These are phyloP conservation scores for Phoma herbarum DNA, from an alignment of 2,329 filamentous ascomycete genomes.

Conservation along the genomic window DNA sequence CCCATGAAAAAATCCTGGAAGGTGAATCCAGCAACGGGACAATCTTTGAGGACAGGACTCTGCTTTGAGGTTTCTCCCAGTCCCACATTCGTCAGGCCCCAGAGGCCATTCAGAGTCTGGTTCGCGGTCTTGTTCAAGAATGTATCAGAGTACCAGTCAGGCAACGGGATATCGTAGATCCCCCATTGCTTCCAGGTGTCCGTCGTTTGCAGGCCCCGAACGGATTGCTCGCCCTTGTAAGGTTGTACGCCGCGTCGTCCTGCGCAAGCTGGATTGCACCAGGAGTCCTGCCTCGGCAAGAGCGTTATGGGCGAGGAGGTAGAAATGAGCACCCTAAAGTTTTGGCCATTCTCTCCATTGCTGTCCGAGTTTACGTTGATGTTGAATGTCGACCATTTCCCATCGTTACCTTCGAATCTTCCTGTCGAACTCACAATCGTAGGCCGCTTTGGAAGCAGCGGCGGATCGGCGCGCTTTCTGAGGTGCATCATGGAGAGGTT, in stretches of 20 bases:
- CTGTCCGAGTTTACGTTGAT: constrained; percentile 49
- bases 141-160: constrained; percentile 29
- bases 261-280: constrained; percentile 42
- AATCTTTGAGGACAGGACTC: constrained; percentile 23
- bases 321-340: constrained; percentile 48
- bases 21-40: constrained; percentile 19
- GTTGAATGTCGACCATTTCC: constrained; percentile 54
- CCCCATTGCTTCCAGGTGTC: constrained; percentile 34
- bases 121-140: constrained; percentile 6
- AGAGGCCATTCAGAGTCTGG: too few species aligned
- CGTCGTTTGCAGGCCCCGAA: too few species aligned
- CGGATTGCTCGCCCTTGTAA: too few species aligned
- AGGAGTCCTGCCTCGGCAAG: constrained; percentile 37
- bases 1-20: constrained; percentile 43
- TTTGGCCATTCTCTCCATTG: constrained; percentile 40
- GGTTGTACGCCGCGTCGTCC: too few species aligned
- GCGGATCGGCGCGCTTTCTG: constrained; percentile 35
- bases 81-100: constrained; percentile 38
- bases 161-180: constrained; percentile 27
- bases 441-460: too few species aligned
- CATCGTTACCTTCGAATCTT: too few species aligned
- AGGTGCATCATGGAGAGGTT: constrained; percentile 32
- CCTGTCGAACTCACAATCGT: constrained; percentile 46
- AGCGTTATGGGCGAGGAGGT: constrained; percentile 39
- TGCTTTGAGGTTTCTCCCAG: constrained; percentile 34